Base-by-base conservation (phyloP, 1,284 basidiomycete genomes). In the Anthracocystis walkeri region DNA sequence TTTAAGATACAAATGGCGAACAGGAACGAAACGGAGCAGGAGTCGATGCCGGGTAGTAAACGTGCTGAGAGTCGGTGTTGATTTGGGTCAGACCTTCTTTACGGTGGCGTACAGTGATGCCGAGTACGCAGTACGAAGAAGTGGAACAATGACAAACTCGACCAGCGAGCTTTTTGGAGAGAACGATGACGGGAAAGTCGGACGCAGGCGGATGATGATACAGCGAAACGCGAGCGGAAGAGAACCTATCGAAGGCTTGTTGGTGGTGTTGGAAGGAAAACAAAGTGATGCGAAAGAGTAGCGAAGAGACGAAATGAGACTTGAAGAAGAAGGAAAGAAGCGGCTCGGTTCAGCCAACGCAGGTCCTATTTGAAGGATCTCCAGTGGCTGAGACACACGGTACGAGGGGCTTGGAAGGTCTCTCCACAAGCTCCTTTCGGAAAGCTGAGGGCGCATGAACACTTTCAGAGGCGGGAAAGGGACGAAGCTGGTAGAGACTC, bases 201-300 rank as follows among this genome's bases (percentile, higher is more conserved):
- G n/a, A 54, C 1, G 25, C 59, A 51, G 41, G 14, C 20, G n/a
- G 14, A 12, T 51, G 21, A 6, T 31, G 31, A 25, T 54, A 44
- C 53, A 31, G 20, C 14, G 10, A 21, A 16, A 18, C 23, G 49
- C 12, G 33, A 25, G 49, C 12, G 33, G n/a, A 16, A 14, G 23
- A 21, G 33, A 12, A 50, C 62, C 58, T 71, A 42, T 71, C 62
- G 54, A 71, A 65, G 58, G 58, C 44, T 52, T 23, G 18, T 31
- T 21, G 56, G 41, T 42, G 14, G 40, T n/a, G 54, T 41, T 6
- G 18, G 12, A 25, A 25, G 21, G 42, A 14, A 21, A 7, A 27
- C 21, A 29, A 48, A 18, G 31, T 7, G 40, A 29, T 6, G 31
- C 31, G 25, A 25, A 40, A 18, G 21, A 27, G 23, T 11, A 25